These are phyloP conservation scores for Mycena indigotica DNA, from an alignment of 768 basidiomycete species.

Conservation along the genomic window DNA sequence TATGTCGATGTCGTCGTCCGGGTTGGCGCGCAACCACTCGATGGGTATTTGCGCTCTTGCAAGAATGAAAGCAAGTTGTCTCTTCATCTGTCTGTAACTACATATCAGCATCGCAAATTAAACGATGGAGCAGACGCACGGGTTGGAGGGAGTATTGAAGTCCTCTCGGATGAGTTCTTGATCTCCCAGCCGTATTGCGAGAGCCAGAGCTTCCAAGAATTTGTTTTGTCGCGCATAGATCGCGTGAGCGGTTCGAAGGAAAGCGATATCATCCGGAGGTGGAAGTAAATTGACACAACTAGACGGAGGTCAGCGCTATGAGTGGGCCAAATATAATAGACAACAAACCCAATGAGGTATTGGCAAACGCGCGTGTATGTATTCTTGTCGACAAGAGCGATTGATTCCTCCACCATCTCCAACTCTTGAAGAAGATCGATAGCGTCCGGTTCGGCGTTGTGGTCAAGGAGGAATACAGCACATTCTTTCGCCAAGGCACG, in stretches of 20 bases:
- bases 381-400: constrained; percentile 80
- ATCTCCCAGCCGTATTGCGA: constrained; percentile 85
- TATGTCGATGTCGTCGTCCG: constrained; percentile 56
- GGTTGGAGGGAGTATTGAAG: constrained; percentile 90
- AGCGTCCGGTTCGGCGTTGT: constrained; percentile 98
- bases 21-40: constrained; percentile 80
- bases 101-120: background rate
- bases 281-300: constrained; percentile 89
- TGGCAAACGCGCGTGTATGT: constrained; percentile 88
- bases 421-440: constrained; percentile 94
- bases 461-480: constrained; percentile 84
- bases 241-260: constrained; percentile 84
- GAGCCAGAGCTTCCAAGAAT: constrained; percentile 86
- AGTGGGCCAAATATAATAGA: background rate
- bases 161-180: constrained; percentile 79
- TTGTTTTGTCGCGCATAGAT: constrained; percentile 87
- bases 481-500: constrained; percentile 78
- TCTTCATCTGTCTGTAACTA: constrained; percentile 65
- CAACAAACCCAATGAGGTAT: constrained; percentile 88
- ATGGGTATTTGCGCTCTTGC: constrained; percentile 90
- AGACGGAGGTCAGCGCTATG: constrained; percentile 10
- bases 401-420: constrained; percentile 83
- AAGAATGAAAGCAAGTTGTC: constrained; percentile 91
- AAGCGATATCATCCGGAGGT: constrained; percentile 88
- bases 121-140: constrained; percentile 32